Evolutionary conservation across 345 rosid species (phyloP).

Genomic region (Gynandropsis gynandra): DNA sequence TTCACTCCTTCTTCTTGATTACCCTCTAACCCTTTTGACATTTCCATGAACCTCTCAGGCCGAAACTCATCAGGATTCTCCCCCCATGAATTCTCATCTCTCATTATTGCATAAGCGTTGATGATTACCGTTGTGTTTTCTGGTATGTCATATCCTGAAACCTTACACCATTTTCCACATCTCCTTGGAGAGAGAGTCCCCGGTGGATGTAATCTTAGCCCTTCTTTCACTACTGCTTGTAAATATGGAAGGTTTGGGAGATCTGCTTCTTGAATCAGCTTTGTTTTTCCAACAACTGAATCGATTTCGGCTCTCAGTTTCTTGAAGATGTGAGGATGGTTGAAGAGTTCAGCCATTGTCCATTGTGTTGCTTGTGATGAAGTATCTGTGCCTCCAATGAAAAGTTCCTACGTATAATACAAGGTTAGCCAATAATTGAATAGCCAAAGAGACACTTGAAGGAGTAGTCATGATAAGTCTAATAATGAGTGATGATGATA

Average conservation of each 20-base stretch:
- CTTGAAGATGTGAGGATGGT: slow-evolving; percentile 11
- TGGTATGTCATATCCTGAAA: slow-evolving; percentile 17
- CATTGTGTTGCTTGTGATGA: slow-evolving; percentile 12
- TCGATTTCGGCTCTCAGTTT: slow-evolving; percentile 15
- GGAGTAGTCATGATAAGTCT: too few species aligned
- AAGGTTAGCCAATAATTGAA: too few species aligned
- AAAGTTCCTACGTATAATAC: slow-evolving; percentile 7
- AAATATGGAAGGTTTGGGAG: slow-evolving; percentile 1
- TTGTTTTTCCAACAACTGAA: slow-evolving; percentile 4
- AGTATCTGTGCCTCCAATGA: slow-evolving; percentile 14
- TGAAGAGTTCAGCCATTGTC: slow-evolving; percentile 19
- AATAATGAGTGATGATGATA: too few species aligned
- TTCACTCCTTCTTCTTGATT: too few species aligned
- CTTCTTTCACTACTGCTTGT: slow-evolving; percentile 9
- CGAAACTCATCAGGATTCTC: too few species aligned
- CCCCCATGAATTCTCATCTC: too few species aligned
- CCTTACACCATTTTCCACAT: not conserved
- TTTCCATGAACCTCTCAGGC: too few species aligned
- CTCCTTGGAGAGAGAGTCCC: not conserved
- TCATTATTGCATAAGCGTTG: slow-evolving; percentile 15
- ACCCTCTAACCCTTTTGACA: too few species aligned
- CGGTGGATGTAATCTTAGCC: slow-evolving; percentile 5
- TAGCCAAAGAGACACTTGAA: too few species aligned
- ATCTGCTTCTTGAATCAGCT: slow-evolving; percentile 14
- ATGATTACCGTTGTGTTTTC: slow-evolving; percentile 1